Base-by-base conservation (phyloP, 129 eudicot species). In the Apium graveolens region DNA sequence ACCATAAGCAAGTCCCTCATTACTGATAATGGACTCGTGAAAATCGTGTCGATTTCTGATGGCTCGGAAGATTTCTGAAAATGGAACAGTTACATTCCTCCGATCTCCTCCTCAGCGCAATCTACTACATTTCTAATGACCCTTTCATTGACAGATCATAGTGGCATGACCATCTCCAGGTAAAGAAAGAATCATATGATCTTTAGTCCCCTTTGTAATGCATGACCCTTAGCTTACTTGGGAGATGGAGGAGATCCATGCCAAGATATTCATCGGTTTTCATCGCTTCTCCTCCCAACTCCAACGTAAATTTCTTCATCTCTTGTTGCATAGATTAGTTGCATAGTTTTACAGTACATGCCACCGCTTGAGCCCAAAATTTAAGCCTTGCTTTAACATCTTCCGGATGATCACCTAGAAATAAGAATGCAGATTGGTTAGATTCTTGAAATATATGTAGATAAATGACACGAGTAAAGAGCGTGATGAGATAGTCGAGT, bases 301-400 rank as follows among this genome's bases (percentile, higher is more conserved):
- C 57, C 68, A 60, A n/a, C 32, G n/a, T n/a, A 44, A 37, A 57
- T 48, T 73, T n/a, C 20, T 41, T 49, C n/a, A 31, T 34, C 5
- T 69, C 51, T 42, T 78, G 24, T 60, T 60, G 66, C 32, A 60
- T 26, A 60, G 32, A 5, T 73, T 85, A 91, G 81, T 80, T 88
- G 91, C 96, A 91, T 74, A 91, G 78, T 78, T 75, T 91, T 62
- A 91, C 96, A 35, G 93, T 88, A 79, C 91, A 91, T 20, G 96
- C 96, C 60, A 91, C 93, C 7, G 96, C 90, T 79, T 91, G 91
- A 48, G 96, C 96, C 96, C 93, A 91, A 79, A 81, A 91, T 78
- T 89, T 91, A 26, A 91, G 90, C 86, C 96, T 88, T 70, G 96
- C 96, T 89, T 91, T 91, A 46, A 91, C 96, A 69, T 82, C 96